phyloP scores from a whole-genome alignment of 2,329 filamentous ascomycete species.

The Pseudogymnoascus sp. region DNA sequence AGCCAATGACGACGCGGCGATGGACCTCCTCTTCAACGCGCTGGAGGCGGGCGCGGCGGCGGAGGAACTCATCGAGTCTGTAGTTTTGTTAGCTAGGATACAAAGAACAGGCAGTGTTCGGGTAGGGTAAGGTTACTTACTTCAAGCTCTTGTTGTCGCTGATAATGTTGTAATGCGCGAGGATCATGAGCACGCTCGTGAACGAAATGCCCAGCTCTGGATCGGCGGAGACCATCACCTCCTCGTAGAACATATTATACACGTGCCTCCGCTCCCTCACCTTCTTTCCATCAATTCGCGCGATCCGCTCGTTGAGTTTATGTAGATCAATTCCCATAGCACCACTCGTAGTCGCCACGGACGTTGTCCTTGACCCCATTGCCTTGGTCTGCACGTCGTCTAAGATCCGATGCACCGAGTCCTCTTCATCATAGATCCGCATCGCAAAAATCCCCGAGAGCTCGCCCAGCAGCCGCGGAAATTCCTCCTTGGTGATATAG shows the following conservation, averaged over 20 bases:
- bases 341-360: conserved; percentile 45
- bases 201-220: conserved; percentile 86
- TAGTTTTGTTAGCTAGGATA: conserved; percentile 24
- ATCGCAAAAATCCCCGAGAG: conserved; percentile 94
- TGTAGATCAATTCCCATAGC: conserved; percentile 60
- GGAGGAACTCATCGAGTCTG: conserved; percentile 87
- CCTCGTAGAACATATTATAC: conserved; percentile 95
- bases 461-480: conserved; percentile 82
- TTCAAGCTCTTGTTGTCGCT: conserved; percentile 92
- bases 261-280: conserved; percentile 69
- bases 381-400: conserved; percentile 59
- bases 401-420: conserved; percentile 79
- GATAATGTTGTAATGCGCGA: conserved; percentile 98
- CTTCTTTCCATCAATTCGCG: conserved; percentile 63
- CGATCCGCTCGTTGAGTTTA: conserved; percentile 66
- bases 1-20: conserved; percentile 81
- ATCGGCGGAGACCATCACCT: conserved; percentile 89
- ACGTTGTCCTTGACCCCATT: conserved; percentile 38
- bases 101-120: background rate
- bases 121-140: conserved; percentile 37
- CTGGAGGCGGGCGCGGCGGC: conserved; percentile 81
- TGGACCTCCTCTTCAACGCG: conserved; percentile 92
- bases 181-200: conserved; percentile 84
- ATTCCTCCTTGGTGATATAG: conserved; percentile 82
- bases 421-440: conserved; percentile 88